Percentiles rank a stretch among this genome's conserved stretches.
Evolutionary conservation across 2,329 filamentous ascomycete species (phyloP).

Genomic region (Sclerotinia spermophila): DNA sequence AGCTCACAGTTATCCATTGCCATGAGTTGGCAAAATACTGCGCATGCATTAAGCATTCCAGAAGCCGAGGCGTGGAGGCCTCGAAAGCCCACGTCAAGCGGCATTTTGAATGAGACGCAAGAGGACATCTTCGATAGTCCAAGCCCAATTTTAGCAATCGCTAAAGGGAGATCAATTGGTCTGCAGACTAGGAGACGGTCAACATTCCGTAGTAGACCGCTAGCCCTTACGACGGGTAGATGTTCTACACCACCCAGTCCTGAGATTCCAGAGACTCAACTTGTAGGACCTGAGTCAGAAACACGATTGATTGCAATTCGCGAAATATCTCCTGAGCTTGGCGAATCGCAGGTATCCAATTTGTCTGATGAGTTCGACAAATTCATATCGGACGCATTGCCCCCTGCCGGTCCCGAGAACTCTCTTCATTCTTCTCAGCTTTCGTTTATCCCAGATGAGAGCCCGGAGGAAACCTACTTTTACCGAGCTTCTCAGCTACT

Average conservation of each 20-base stretch:
- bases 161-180: neutral
- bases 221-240: neutral
- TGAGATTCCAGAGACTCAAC: neutral
- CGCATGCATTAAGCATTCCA: neutral
- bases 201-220: slow-evolving; percentile 10
- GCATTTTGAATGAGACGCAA: slow-evolving; percentile 23
- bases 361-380: neutral
- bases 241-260: neutral
- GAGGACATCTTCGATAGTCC: slow-evolving; percentile 26
- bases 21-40: neutral
- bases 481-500: slow-evolving; percentile 18
- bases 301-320: neutral
- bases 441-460: slow-evolving; percentile 6
- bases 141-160: neutral
- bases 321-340: slow-evolving; percentile 5
- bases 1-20: neutral
- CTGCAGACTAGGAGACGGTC: neutral
- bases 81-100: slow-evolving; percentile 17
- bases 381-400: neutral
- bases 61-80: slow-evolving; percentile 22
- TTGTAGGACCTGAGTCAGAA: neutral
- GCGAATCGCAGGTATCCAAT: neutral
- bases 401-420: neutral
- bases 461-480: slow-evolving; percentile 15
- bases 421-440: slow-evolving; percentile 14